Evolutionary conservation across 768 basidiomycete species (phyloP).

Genomic region (Megacollybia marginata): DNA sequence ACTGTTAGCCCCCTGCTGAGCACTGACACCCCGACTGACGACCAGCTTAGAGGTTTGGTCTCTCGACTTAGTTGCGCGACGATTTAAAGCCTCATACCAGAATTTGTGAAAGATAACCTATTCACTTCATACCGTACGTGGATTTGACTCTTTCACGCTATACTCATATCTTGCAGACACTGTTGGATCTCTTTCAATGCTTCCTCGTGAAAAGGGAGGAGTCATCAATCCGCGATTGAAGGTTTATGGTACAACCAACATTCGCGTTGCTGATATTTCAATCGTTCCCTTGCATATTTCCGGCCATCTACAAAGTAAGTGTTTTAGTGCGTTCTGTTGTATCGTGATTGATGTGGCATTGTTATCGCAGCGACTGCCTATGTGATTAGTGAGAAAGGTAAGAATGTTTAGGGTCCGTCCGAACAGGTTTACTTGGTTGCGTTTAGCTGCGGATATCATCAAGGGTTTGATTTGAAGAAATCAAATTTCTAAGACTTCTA

Average conservation of each 20-base stretch:
- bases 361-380: slow-evolving; percentile 30
- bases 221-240: slow-evolving; percentile 43
- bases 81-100: not conserved
- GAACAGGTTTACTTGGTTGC: too few species aligned
- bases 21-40: not conserved
- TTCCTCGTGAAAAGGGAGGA: slow-evolving; percentile 41
- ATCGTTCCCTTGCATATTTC: slow-evolving; percentile 44
- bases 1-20: not conserved
- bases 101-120: slow-evolving; percentile 13
- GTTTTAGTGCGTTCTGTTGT: not conserved
- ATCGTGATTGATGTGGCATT: not conserved
- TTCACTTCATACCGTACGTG: slow-evolving; percentile 19
- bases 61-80: not conserved
- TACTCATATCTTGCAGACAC: slow-evolving; percentile 26
- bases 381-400: slow-evolving; percentile 42
- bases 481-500: too few species aligned
- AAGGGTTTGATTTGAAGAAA: too few species aligned
- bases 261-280: slow-evolving; percentile 51
- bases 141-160: slow-evolving; percentile 6
- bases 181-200: slow-evolving; percentile 43
- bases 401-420: too few species aligned
- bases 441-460: too few species aligned
- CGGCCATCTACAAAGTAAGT: slow-evolving; percentile 37
- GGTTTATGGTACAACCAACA: slow-evolving; percentile 50
- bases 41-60: not conserved